Percentiles rank a stretch among this genome's conserved stretches.
phyloP scores from a whole-genome alignment of 805 yeast genomes.

The Monosporozyma aerobia region DNA sequence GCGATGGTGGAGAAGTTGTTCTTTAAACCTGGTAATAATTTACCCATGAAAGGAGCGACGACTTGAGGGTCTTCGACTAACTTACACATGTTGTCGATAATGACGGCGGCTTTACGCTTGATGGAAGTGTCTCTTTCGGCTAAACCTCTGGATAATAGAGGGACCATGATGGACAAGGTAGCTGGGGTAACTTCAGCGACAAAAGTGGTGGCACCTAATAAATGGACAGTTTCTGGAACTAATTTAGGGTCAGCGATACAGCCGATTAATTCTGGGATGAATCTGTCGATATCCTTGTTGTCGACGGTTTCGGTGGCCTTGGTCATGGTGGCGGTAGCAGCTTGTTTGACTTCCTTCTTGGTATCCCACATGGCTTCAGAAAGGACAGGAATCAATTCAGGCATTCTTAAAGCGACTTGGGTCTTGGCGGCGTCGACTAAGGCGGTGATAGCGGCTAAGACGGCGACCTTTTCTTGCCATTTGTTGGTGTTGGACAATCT shows the following conservation, averaged over 20 bases:
- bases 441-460: constrained; percentile 73
- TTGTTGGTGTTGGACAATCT: constrained; percentile 68
- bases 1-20: constrained; percentile 92
- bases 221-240: constrained; percentile 98
- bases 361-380: constrained; percentile 99
- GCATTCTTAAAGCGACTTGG: constrained; percentile 98
- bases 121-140: constrained; percentile 99
- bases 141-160: constrained; percentile 97
- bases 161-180: constrained; percentile 98
- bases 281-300: constrained; percentile 99
- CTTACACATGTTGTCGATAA: constrained; percentile 99
- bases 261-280: constrained; percentile 93
- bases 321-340: constrained; percentile 92
- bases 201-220: constrained; percentile 98
- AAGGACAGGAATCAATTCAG: constrained; percentile 95
- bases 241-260: constrained; percentile 95
- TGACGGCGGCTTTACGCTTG: constrained; percentile 99
- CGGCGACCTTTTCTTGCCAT: constrained; percentile 97
- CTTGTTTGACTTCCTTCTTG: constrained; percentile 93
- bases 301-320: constrained; percentile 95
- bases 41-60: constrained; percentile 97
- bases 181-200: constrained; percentile 99
- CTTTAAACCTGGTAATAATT: constrained; percentile 93
- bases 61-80: constrained; percentile 99
- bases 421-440: constrained; percentile 90